Conservation (phyloP, 2,329 filamentous ascomycete genomes). For the Drechmeria coniospora region DNA sequence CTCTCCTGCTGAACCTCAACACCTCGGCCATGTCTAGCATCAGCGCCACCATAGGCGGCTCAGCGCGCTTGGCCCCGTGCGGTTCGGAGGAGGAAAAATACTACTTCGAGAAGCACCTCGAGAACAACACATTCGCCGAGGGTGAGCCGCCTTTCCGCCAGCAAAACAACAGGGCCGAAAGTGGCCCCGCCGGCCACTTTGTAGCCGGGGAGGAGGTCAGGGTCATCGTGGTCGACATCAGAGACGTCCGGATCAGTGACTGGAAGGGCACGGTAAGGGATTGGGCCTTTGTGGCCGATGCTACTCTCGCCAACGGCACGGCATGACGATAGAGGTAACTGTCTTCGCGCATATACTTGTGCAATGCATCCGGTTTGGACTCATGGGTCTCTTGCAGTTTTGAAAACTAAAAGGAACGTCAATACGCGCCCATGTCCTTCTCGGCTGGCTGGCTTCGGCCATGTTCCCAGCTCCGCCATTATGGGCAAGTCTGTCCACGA, state of each 20-base stretch:
- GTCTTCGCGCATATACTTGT: too few species aligned
- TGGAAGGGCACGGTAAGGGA: slow-evolving; percentile 92
- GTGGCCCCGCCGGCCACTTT: slow-evolving; percentile 47
- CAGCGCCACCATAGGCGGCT: slow-evolving; percentile 85
- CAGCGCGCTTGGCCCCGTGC: slow-evolving; percentile 54
- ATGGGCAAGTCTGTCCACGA: too few species aligned
- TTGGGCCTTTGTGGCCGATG: slow-evolving; percentile 37
- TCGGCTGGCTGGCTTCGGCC: too few species aligned
- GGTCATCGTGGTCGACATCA: slow-evolving; percentile 74
- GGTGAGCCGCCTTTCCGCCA: slow-evolving; percentile 17
- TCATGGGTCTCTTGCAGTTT: too few species aligned
- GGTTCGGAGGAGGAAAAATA: slow-evolving; percentile 73
- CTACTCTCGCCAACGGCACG: slow-evolving; percentile 24
- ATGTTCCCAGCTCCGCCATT: too few species aligned
- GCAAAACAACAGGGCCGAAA: slow-evolving; percentile 24
- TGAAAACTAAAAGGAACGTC: too few species aligned
- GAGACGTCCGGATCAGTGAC: slow-evolving; percentile 76
- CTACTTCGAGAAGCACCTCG: slow-evolving; percentile 70
- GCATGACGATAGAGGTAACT: too few species aligned
- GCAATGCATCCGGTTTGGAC: too few species aligned
- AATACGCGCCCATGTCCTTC: too few species aligned
- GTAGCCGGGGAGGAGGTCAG: slow-evolving; percentile 70
- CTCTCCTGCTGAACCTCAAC: slow-evolving; percentile 80
- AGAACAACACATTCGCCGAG: slow-evolving; percentile 78
- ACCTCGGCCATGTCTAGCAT: slow-evolving; percentile 76